Evolutionary conservation across 495 filamentous ascomycete species (phyloP).

Genomic region (Neurospora sp.): DNA sequence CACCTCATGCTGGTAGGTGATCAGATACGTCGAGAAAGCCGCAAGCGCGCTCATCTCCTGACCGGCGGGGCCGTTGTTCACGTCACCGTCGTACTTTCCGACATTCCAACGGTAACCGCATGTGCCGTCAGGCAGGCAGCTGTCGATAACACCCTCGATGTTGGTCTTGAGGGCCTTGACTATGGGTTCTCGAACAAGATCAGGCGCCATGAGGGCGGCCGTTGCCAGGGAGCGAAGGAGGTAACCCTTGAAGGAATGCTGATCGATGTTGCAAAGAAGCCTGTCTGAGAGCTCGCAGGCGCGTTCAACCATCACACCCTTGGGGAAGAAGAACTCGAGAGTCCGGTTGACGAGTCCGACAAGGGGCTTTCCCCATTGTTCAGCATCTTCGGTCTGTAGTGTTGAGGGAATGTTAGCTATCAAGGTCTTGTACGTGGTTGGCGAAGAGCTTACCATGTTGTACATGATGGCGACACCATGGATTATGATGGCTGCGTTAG

Average conservation of each 20-base stretch:
- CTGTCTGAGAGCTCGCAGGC: slow-evolving; percentile 48
- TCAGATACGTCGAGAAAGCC: slow-evolving; percentile 46
- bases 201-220: slow-evolving; percentile 57
- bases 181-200: slow-evolving; percentile 47
- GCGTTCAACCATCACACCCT: slow-evolving; percentile 49
- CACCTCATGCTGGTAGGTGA: slow-evolving; percentile 9
- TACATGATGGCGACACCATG: slow-evolving; percentile 63
- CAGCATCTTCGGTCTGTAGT: slow-evolving; percentile 35
- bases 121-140: slow-evolving; percentile 51
- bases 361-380: slow-evolving; percentile 43
- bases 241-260: slow-evolving; percentile 84
- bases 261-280: slow-evolving; percentile 57
- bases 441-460: slow-evolving; percentile 38
- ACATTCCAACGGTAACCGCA: slow-evolving; percentile 59
- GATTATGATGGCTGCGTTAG: slow-evolving; percentile 60
- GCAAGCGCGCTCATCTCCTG: slow-evolving; percentile 62
- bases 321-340: slow-evolving; percentile 43
- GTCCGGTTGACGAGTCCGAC: slow-evolving; percentile 43
- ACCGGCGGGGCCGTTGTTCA: slow-evolving; percentile 39
- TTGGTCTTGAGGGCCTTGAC: slow-evolving; percentile 54
- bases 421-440: neutral
- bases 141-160: slow-evolving; percentile 52
- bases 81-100: slow-evolving; percentile 41
- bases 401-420: neutral
- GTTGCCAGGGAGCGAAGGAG: slow-evolving; percentile 68